Evolutionary conservation across 176 grass and related monocot genomes (phyloP).

Genomic region (Poa pratensis): DNA sequence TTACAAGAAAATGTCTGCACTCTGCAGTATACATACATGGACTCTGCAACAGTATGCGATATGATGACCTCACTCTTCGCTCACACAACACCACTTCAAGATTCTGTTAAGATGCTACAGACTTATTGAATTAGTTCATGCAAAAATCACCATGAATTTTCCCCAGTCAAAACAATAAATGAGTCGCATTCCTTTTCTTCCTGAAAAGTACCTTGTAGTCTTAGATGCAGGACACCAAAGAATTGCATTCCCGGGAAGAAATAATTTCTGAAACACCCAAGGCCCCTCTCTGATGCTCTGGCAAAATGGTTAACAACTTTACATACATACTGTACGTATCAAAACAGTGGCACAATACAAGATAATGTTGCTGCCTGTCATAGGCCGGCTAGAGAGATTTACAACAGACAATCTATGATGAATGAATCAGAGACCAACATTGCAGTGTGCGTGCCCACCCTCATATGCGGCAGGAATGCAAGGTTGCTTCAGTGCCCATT

Average conservation of each 20-base stretch:
- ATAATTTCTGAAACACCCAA: not conserved
- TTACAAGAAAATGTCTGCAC: not conserved
- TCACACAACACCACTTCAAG: not conserved
- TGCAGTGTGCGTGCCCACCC: constrained; percentile 25
- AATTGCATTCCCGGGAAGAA: not conserved
- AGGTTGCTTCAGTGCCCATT: constrained; percentile 45
- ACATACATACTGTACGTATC: not conserved
- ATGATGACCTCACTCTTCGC: constrained; percentile 44
- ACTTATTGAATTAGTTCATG: not conserved
- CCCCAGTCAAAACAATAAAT: too few species aligned
- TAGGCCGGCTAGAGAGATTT: constrained; percentile 23
- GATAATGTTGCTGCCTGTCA: constrained; percentile 22
- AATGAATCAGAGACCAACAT: constrained; percentile 38
- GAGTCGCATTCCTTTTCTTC: not conserved
- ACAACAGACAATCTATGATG: constrained; percentile 39
- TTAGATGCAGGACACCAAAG: not conserved
- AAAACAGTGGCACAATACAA: constrained; percentile 4
- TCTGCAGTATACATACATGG: not conserved
- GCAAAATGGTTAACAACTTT: not conserved
- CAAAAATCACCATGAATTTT: too few species aligned
- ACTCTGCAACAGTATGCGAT: not conserved
- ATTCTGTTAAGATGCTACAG: not conserved
- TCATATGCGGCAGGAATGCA: constrained; percentile 22
- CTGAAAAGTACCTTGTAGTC: not conserved
- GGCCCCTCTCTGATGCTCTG: not conserved